Conservation (phyloP, 495 filamentous ascomycete species). For the Trichocladium uniseriatum region DNA sequence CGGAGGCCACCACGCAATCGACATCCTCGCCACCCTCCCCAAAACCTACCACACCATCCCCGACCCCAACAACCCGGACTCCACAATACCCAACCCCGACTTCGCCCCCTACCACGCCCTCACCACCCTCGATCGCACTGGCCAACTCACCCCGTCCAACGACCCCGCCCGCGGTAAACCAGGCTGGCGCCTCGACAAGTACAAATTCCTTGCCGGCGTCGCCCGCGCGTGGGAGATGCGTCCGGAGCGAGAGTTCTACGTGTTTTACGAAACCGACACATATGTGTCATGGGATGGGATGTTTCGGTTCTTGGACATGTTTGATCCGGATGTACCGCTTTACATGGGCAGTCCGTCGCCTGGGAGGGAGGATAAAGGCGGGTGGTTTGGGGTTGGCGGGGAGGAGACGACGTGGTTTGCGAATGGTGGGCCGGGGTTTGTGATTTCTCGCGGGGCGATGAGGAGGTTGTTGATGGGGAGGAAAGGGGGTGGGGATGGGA, state of each 20-base stretch:
- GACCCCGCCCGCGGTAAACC: slow-evolving; percentile 14
- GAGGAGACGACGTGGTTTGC: slow-evolving; percentile 33
- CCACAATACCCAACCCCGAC: slow-evolving; percentile 1
- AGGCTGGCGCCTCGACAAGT: slow-evolving; percentile 57
- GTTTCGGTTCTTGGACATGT: slow-evolving; percentile 43
- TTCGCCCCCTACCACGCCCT: slow-evolving; percentile 7
- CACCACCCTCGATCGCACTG: slow-evolving; percentile 1
- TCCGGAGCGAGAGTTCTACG: slow-evolving; percentile 52
- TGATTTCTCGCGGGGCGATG: slow-evolving; percentile 43
- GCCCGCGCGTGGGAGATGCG: slow-evolving; percentile 43
- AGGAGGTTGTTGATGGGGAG: slow-evolving; percentile 28
- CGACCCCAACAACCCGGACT: background rate
- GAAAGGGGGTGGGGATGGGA: slow-evolving; percentile 7
- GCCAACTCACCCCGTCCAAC: slow-evolving; percentile 12
- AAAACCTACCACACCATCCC: background rate
- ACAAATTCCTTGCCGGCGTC: slow-evolving; percentile 62
- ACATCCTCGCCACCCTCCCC: slow-evolving; percentile 29
- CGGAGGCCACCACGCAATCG: slow-evolving; percentile 25
- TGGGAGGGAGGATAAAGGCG: slow-evolving; percentile 13
- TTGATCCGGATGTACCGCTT: slow-evolving; percentile 38
- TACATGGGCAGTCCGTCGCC: slow-evolving; percentile 50
- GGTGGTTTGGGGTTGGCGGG: too few species aligned
- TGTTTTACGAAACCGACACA: slow-evolving; percentile 62
- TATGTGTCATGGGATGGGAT: slow-evolving; percentile 54
- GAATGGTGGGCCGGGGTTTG: slow-evolving; percentile 46